phyloP scores from a whole-genome alignment of 2,329 filamentous ascomycete species.

The Periglandula ipomoeae region DNA sequence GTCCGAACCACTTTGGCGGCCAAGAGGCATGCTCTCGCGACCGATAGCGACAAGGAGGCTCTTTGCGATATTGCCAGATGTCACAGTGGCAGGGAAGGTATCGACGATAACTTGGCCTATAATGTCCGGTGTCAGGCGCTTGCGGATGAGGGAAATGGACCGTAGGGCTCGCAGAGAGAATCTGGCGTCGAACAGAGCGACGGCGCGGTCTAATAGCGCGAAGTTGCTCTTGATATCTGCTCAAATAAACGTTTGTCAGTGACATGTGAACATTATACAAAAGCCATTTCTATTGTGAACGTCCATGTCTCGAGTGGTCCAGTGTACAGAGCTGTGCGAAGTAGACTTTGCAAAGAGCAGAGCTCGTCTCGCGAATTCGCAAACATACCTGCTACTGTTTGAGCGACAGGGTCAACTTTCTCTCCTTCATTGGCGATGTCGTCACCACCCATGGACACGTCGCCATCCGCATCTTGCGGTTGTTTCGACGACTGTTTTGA shows the following conservation, averaged over 20 bases:
- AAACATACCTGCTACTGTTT: slow-evolving; percentile 49
- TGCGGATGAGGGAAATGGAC: slow-evolving; percentile 91
- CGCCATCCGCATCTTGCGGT: slow-evolving; percentile 53
- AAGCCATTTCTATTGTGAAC: neutral
- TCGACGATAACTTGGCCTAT: slow-evolving; percentile 73
- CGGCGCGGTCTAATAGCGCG: slow-evolving; percentile 80
- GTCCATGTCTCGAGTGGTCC: neutral
- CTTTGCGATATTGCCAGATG: slow-evolving; percentile 57
- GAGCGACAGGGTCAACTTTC: slow-evolving; percentile 51
- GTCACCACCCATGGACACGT: slow-evolving; percentile 61
- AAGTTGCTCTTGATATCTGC: slow-evolving; percentile 95
- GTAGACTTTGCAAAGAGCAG: neutral
- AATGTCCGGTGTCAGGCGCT: slow-evolving; percentile 75
- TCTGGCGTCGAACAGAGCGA: slow-evolving; percentile 85
- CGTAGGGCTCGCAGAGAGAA: slow-evolving; percentile 91
- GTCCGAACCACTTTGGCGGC: slow-evolving; percentile 46
- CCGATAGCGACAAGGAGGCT: slow-evolving; percentile 62
- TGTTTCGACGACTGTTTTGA: slow-evolving; percentile 48
- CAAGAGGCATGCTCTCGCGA: slow-evolving; percentile 55
- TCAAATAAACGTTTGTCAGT: slow-evolving; percentile 10
- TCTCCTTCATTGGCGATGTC: slow-evolving; percentile 44
- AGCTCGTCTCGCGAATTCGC: neutral
- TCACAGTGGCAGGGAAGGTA: slow-evolving; percentile 56
- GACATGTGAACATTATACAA: neutral
- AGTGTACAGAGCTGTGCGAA: neutral